phyloP scores from a whole-genome alignment of 352 stramenopile species.

The Phytopythium sindhum region DNA sequence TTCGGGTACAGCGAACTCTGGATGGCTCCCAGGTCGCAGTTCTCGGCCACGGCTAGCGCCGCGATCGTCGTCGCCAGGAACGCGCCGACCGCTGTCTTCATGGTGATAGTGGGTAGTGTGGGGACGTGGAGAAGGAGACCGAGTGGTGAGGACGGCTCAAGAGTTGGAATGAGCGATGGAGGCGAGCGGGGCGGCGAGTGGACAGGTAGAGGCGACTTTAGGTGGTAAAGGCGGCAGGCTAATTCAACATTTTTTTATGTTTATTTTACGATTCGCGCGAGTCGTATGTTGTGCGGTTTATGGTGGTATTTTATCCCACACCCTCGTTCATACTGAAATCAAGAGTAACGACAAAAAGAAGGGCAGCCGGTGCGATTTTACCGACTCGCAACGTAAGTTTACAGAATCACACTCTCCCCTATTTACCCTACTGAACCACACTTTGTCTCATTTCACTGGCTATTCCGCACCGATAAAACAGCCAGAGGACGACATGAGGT shows the following conservation, averaged over 20 bases:
- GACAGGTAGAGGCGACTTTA: not conserved
- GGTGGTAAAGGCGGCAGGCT: not conserved
- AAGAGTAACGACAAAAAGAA: too few species aligned
- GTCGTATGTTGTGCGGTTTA: too few species aligned
- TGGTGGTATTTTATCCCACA: too few species aligned
- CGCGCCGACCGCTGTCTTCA: constrained; percentile 27
- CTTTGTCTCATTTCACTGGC: too few species aligned
- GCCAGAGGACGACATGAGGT: too few species aligned
- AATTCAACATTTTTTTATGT: not conserved
- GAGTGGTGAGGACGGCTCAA: not conserved
- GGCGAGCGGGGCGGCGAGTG: too few species aligned
- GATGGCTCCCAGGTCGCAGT: constrained; percentile 55
- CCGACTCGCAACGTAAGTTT: too few species aligned
- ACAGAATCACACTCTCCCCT: too few species aligned
- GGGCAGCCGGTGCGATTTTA: too few species aligned
- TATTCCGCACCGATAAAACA: too few species aligned
- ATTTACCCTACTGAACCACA: too few species aligned
- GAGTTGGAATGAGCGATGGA: not conserved
- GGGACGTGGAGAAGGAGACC: not conserved
- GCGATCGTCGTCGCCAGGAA: constrained; percentile 19
- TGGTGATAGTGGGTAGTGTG: constrained; percentile 4
- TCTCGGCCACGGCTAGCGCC: constrained; percentile 23
- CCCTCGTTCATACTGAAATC: too few species aligned
- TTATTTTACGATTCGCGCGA: not conserved
- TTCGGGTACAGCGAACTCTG: constrained; percentile 53